Evolutionary conservation across 164 flowering plant species (phyloP).

Genomic region (Vitis cinerea): DNA sequence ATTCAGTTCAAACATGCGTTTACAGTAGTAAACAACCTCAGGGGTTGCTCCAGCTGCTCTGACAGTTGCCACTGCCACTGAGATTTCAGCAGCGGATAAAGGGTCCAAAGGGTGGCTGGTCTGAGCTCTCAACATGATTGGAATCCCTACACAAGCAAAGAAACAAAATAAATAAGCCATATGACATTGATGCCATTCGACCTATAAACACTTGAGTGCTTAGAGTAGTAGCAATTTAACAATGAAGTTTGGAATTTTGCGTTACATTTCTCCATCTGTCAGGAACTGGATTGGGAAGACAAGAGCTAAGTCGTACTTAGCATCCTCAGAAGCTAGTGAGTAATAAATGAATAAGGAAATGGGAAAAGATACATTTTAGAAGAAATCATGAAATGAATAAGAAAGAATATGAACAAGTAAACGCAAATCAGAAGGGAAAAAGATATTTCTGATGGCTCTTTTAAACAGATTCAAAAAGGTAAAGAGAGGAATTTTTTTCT

Average conservation of each 20-base stretch:
- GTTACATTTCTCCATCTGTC: neutral
- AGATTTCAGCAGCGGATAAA: slow-evolving; percentile 81
- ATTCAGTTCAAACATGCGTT: neutral
- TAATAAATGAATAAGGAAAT: too few relatives aligned
- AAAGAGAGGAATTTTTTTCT: too few relatives aligned
- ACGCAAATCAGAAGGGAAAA: too few relatives aligned
- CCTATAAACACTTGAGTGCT: neutral
- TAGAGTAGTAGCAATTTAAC: neutral
- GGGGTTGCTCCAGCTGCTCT: slow-evolving; percentile 96
- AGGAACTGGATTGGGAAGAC: neutral
- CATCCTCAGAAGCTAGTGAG: neutral
- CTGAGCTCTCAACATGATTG: slow-evolving; percentile 63
- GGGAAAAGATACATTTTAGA: too few relatives aligned
- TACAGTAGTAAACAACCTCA: slow-evolving; percentile 51
- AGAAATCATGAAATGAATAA: too few relatives aligned
- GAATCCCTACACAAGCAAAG: slow-evolving; percentile 40
- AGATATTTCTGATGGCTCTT: too few relatives aligned
- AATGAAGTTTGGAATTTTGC: neutral
- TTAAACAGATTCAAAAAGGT: too few relatives aligned
- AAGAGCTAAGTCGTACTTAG: neutral
- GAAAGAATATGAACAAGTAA: too few relatives aligned
- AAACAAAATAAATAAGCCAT: neutral
- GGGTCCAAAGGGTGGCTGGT: slow-evolving; percentile 92
- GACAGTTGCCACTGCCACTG: slow-evolving; percentile 93
- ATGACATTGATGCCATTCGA: neutral